Evolutionary conservation across 495 filamentous ascomycete genomes (phyloP), one percentile per base, ranked within the genome.

Genomic region (Beverwykella pulmonaria): DNA sequence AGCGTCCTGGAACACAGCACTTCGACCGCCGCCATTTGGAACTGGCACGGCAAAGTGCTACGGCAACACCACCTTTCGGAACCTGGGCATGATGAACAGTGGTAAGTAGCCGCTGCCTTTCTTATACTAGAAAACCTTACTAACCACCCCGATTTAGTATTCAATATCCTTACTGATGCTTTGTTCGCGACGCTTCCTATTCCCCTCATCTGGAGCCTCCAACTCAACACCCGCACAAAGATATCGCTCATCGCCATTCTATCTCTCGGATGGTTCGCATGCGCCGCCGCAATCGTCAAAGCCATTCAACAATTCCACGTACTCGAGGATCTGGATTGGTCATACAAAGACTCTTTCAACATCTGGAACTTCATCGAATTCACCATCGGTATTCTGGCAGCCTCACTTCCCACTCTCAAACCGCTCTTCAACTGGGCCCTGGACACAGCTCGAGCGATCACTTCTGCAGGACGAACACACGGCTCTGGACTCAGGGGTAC

Each of bases 341-440:
- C 56, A 9, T 65, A 71, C 30, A 46, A 72, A 47, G 63, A 75
- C 44, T 66, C 66, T 32, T 76, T 76, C 69, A 69, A 67, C 41
- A 59, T 75, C 25, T 76, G 73, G 73, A 67, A 67, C 54, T 70
- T 67, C 60, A 58, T 76, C 55, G 74, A 75, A 58, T 70, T 76
- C 26, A 71, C 59, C 14, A 57, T 67, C 26, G 65, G 68, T 9
- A 74, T 76, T 47, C 36, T 75, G 26, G 72, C 74, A 20, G 73
- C 73, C 20, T 71, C 62, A 0, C 63, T 76, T 2, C 74, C 74
- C 1, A 22, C 63, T 23, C 63, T 76, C 9, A 76, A 76, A 53
- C 74, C 74, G 1, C 65, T 76, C 9, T 73, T 76, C 67, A 59
- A 49, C 57, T 67, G 68, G 71, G 30, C 61, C 19, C 56, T 73